Evolutionary conservation across 2,329 filamentous ascomycete species (phyloP).

Genomic region (Aspergillus quadricinctus): DNA sequence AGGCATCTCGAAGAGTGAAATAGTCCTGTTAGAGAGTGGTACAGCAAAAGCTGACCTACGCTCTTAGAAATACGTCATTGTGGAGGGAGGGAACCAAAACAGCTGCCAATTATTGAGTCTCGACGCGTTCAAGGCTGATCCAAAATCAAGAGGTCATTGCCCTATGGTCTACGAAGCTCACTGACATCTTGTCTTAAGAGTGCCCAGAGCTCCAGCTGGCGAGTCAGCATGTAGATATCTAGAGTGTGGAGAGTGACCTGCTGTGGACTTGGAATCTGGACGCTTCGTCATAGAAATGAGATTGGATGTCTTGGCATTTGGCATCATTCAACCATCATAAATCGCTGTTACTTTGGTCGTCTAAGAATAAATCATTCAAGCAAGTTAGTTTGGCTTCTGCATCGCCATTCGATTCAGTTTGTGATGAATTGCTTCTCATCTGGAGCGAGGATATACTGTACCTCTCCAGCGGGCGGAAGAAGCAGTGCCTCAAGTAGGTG

Average conservation of each 20-base stretch:
- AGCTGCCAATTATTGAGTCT: constrained; percentile 4
- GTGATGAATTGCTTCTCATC: too few relatives aligned
- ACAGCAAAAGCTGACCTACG: not conserved
- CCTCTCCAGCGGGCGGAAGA: too few relatives aligned
- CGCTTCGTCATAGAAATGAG: not conserved
- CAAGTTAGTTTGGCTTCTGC: too few relatives aligned
- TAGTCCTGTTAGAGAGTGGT: not conserved
- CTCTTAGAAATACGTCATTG: constrained; percentile 33
- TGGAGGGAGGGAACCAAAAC: constrained; percentile 8
- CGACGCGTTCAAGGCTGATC: not conserved
- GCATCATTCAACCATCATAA: not conserved
- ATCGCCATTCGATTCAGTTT: too few relatives aligned
- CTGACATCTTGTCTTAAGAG: not conserved
- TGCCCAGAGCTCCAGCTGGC: not conserved
- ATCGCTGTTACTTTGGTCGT: too few relatives aligned
- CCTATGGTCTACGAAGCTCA: not conserved
- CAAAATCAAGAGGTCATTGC: not conserved
- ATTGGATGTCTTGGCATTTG: not conserved
- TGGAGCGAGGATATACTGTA: too few relatives aligned
- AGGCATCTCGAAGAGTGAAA: constrained; percentile 1
- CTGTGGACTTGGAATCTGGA: not conserved
- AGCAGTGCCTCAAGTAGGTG: not conserved
- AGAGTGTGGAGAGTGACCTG: not conserved
- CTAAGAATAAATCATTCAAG: too few relatives aligned
- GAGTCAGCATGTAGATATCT: not conserved